Conservation (phyloP, 331 rosid species). For the Pyrus hybrid region DNA sequence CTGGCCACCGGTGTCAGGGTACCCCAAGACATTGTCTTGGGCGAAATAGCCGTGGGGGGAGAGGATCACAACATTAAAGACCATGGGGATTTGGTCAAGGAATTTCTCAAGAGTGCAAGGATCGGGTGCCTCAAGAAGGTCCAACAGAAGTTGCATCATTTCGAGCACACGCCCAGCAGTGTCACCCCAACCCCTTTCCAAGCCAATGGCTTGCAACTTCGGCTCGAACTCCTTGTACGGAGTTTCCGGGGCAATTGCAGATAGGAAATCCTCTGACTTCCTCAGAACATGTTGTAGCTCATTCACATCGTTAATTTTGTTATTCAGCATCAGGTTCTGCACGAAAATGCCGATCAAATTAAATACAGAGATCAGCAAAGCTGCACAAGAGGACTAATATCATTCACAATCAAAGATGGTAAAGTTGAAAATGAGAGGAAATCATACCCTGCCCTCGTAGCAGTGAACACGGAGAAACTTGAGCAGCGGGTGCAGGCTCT, state of each 20-base stretch:
- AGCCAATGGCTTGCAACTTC: constrained; percentile 84
- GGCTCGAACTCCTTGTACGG: constrained; percentile 57
- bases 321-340: constrained; percentile 95
- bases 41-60: constrained; percentile 99
- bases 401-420: background rate
- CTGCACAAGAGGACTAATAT: too few relatives aligned
- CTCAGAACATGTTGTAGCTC: constrained; percentile 73
- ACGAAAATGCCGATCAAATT: background rate
- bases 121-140: constrained; percentile 99
- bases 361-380: background rate
- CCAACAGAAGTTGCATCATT: constrained; percentile 87
- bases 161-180: constrained; percentile 69
- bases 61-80: constrained; percentile 89
- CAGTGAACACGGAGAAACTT: constrained; percentile 91
- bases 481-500: constrained; percentile 89
- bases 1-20: constrained; percentile 99
- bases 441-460: constrained; percentile 71
- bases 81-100: constrained; percentile 95
- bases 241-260: constrained; percentile 41
- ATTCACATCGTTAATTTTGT: constrained; percentile 68
- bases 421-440: background rate
- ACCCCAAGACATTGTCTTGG: constrained; percentile 91
- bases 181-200: constrained; percentile 99
- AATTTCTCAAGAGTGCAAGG: constrained; percentile 93
- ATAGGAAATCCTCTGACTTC: constrained; percentile 78